Percentiles rank a stretch among this genome's conserved stretches.
Evolutionary conservation across 257 asterid genomes (phyloP).

Genomic region (Cordia subcordata): DNA sequence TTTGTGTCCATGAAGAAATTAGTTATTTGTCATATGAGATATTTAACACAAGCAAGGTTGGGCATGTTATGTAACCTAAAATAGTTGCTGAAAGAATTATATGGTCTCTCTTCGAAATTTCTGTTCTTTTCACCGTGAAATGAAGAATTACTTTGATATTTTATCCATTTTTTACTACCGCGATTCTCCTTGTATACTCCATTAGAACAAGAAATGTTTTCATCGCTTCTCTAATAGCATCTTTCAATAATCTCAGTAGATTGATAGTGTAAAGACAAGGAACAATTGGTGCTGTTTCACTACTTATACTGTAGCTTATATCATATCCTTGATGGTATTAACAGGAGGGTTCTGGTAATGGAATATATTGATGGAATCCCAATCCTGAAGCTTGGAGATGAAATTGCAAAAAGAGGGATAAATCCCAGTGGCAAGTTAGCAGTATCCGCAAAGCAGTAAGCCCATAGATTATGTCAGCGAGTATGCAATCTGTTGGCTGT

Average conservation of each 20-base stretch:
- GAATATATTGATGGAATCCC: slow-evolving; percentile 93
- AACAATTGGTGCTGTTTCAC: neutral
- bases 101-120: no score
- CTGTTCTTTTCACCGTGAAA: neutral
- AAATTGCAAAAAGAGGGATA: slow-evolving; percentile 91
- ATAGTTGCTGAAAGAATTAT: no score
- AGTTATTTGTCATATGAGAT: no score
- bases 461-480: slow-evolving; percentile 40
- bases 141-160: neutral
- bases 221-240: no score
- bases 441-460: slow-evolving; percentile 95
- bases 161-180: neutral
- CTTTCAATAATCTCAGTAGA: neutral
- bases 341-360: slow-evolving; percentile 90
- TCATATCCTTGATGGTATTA: neutral
- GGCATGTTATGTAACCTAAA: no score
- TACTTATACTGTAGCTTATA: neutral
- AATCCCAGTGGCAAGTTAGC: slow-evolving; percentile 88
- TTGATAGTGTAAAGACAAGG: neutral
- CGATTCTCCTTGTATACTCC: no score
- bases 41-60: no score
- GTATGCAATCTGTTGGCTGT: slow-evolving; percentile 28
- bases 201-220: no score
- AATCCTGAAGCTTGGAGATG: slow-evolving; percentile 87
- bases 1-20: no score